Evolutionary conservation across 2,329 filamentous ascomycete species (phyloP), one percentile per base, ranked within the genome.

Genomic region (Cytospora paraplurivora): DNA sequence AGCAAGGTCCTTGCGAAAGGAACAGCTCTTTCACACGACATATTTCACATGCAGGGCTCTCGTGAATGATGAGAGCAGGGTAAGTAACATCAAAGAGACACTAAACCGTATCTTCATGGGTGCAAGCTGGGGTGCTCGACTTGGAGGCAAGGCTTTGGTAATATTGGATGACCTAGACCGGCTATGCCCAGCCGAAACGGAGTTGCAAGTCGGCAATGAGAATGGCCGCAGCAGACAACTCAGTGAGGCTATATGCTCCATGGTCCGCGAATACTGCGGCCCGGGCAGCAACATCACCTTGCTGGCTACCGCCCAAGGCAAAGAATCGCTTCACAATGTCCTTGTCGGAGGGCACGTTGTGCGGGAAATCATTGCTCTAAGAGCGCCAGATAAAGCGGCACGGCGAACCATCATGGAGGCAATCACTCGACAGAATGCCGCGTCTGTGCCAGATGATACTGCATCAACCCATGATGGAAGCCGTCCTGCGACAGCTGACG

Each of bases 121-220:
- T 21, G 95, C 95, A 3, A 89, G 91, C 50, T 99, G 95, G 95
- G 93, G 92, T 44, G 92, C 94, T 41, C 85, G 94, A 65, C 82
- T 95, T 0, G 93, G 93, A 27, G 95, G 95, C 5, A 88, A 87
- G 67, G 86, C 93, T 0, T 74, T 98, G 3, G 91, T 99, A 21
- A 86, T 99, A 56, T 81, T 99, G 1, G 95, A 99, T 72, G 95
- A 99, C 71, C 78, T 99, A 7, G 95, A 99, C 76, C 92, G 92
- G 71, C 81, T 99, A 1, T 98, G 94, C 72, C 94, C 95, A 0
- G 89, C 88, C 0, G 96, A 99, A 76, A 97, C 93, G 0, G 95
- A 99, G 74, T 82, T 99, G 13, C 92, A 97, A 75, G 91, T 96
- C 5, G 92, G 92, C 66, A 93, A 93, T 65, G 93, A 98, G 69